Conservation (phyloP, 768 basidiomycete genomes). For the Naganishia friedmannii region DNA sequence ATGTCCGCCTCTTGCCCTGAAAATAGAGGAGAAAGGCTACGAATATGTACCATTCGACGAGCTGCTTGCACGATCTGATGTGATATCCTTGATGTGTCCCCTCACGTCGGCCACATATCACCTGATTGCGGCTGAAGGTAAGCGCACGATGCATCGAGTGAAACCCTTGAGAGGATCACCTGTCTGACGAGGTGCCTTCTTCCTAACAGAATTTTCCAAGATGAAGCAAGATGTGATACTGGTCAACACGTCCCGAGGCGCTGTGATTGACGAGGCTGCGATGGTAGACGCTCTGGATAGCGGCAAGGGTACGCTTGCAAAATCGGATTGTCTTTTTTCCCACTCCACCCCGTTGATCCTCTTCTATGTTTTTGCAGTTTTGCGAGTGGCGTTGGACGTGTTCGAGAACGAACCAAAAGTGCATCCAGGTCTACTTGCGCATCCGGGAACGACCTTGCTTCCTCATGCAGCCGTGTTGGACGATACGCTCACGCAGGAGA, state of each 20-base stretch:
- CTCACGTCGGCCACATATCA: conserved; percentile 64
- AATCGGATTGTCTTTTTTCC: neutral
- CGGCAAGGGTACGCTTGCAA: conserved; percentile 68
- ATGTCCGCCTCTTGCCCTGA: too few species aligned
- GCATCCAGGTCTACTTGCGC: conserved; percentile 73
- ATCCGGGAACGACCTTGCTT: conserved; percentile 76
- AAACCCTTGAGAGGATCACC: neutral
- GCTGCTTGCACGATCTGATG: conserved; percentile 70
- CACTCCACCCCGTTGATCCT: conserved; percentile 9
- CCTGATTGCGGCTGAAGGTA: conserved; percentile 22
- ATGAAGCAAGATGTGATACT: conserved; percentile 75
- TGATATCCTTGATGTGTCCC: conserved; percentile 82
- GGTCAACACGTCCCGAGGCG: conserved; percentile 87
- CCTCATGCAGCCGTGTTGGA: conserved; percentile 59
- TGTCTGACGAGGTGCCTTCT: conserved; percentile 54
- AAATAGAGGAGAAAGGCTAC: conserved; percentile 51
- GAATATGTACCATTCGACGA: conserved; percentile 66
- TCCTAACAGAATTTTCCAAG: conserved; percentile 69
- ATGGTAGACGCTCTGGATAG: conserved; percentile 79
- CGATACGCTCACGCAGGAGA: conserved; percentile 16
- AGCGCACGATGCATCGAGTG: neutral
- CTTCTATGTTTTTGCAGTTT: conserved; percentile 49
- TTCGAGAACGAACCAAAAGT: conserved; percentile 81
- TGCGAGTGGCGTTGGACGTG: conserved; percentile 78
- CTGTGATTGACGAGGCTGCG: conserved; percentile 81